Conservation (phyloP, 345 rosid species). For the Arabis hirsuta region DNA sequence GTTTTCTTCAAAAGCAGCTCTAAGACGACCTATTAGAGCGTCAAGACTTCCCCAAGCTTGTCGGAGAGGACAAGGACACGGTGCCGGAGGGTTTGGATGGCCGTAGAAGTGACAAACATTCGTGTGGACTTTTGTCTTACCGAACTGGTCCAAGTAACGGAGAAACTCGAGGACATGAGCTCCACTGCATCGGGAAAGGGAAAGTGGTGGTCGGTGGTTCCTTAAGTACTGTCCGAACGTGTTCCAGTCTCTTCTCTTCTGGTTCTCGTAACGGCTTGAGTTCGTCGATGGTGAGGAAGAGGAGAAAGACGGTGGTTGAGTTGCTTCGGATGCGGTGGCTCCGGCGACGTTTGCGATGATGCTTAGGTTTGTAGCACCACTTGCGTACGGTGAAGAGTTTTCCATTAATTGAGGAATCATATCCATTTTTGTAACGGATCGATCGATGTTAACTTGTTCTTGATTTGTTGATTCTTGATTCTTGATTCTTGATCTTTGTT, state of each 20-base stretch:
- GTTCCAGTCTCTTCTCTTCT: slow-evolving; percentile 81
- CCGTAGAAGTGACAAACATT: slow-evolving; percentile 68
- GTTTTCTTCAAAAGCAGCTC: slow-evolving; percentile 73
- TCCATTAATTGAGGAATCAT: slow-evolving; percentile 45
- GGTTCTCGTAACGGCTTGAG: slow-evolving; percentile 72
- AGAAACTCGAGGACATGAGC: slow-evolving; percentile 77
- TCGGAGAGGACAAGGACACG: slow-evolving; percentile 75
- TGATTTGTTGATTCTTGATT: slow-evolving; percentile 29
- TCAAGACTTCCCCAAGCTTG: slow-evolving; percentile 86
- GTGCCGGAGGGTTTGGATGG: slow-evolving; percentile 68
- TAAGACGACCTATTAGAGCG: slow-evolving; percentile 69
- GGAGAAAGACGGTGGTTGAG: slow-evolving; percentile 39
- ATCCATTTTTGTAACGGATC: slow-evolving; percentile 32
- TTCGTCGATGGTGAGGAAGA: slow-evolving; percentile 49
- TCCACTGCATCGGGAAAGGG: slow-evolving; percentile 62
- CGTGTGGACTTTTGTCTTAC: slow-evolving; percentile 73
- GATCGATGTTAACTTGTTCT: background rate
- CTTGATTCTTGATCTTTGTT: slow-evolving; percentile 35
- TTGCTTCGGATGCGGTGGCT: slow-evolving; percentile 22
- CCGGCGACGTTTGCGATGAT: slow-evolving; percentile 41
- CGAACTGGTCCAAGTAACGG: slow-evolving; percentile 73
- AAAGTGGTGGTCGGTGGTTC: slow-evolving; percentile 67
- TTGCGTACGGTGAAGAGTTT: slow-evolving; percentile 36
- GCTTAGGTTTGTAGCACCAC: slow-evolving; percentile 34
- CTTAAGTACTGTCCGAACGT: slow-evolving; percentile 69